Conservation (phyloP, 495 filamentous ascomycete genomes). For the Aspergillus ellipticus region DNA sequence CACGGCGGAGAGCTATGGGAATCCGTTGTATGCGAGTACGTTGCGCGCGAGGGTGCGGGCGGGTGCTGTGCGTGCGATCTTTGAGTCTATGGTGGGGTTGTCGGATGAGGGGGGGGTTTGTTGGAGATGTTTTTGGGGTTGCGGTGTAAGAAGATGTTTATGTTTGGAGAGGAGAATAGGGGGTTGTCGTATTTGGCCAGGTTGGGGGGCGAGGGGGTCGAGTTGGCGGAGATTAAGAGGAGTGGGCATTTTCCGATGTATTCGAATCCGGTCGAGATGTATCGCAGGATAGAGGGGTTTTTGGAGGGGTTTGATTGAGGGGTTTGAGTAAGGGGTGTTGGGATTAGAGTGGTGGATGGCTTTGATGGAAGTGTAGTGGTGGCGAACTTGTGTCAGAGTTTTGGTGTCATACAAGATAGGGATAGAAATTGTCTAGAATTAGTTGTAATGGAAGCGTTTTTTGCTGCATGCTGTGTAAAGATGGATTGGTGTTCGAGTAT, state of each 20-base stretch:
- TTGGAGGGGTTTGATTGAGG: constrained; percentile 10
- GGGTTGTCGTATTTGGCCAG: constrained; percentile 21
- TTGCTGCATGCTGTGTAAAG: background rate
- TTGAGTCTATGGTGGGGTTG: constrained; percentile 27
- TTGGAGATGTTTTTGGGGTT: constrained; percentile 21
- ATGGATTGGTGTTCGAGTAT: too few species aligned
- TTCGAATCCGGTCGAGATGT: constrained; percentile 30
- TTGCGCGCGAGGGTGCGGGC: constrained; percentile 18
- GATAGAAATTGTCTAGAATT: too few species aligned
- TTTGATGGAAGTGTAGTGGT: too few species aligned
- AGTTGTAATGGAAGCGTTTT: background rate
- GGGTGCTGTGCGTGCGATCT: constrained; percentile 20
- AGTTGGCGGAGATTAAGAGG: constrained; percentile 22
- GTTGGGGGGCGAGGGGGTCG: constrained; percentile 21
- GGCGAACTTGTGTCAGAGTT: background rate
- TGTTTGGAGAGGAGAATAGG: constrained; percentile 25
- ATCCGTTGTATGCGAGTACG: constrained; percentile 23
- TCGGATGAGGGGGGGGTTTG: constrained; percentile 23
- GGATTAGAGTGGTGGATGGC: too few species aligned
- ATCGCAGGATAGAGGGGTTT: constrained; percentile 19
- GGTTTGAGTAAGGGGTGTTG: too few species aligned
- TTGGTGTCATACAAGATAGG: background rate
- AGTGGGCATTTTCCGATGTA: constrained; percentile 35
- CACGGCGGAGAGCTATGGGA: constrained; percentile 12
- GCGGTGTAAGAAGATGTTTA: constrained; percentile 24